Evolutionary conservation across 176 grass and related monocot genomes (phyloP).

Genomic region (Paspalum notatum): DNA sequence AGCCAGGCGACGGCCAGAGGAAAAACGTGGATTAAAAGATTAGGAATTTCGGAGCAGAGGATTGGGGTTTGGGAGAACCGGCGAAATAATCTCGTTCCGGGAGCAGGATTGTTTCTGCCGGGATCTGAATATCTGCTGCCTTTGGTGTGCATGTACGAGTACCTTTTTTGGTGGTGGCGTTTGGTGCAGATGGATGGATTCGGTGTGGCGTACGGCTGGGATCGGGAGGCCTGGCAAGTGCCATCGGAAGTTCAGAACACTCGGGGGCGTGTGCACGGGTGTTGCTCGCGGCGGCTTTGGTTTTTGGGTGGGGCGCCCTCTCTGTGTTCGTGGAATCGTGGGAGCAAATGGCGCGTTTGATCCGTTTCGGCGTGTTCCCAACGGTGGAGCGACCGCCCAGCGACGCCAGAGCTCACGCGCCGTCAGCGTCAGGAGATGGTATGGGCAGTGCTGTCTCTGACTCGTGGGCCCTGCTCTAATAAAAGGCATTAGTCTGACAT

Average conservation of each 20-base stretch:
- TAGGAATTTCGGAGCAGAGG: slow-evolving; percentile 42
- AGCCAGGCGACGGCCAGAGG: background rate
- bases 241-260: slow-evolving; percentile 27
- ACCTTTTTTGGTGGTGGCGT: background rate
- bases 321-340: slow-evolving; percentile 32
- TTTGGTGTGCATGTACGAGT: slow-evolving; percentile 4
- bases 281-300: background rate
- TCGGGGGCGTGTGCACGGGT: background rate
- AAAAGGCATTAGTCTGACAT: background rate
- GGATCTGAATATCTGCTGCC: slow-evolving; percentile 39
- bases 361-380: slow-evolving; percentile 21
- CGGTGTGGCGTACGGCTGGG: slow-evolving; percentile 7
- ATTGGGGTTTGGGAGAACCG: background rate
- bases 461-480: background rate
- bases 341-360: slow-evolving; percentile 39
- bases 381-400: slow-evolving; percentile 28
- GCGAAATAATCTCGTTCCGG: slow-evolving; percentile 23
- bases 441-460: background rate
- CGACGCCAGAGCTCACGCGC: background rate
- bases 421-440: background rate
- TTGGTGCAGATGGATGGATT: slow-evolving; percentile 24
- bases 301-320: background rate
- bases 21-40: slow-evolving; percentile 39
- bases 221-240: background rate
- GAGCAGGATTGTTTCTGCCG: slow-evolving; percentile 32